phyloP scores from a whole-genome alignment of 139 green algal species.

The Haematococcus lacustris region DNA sequence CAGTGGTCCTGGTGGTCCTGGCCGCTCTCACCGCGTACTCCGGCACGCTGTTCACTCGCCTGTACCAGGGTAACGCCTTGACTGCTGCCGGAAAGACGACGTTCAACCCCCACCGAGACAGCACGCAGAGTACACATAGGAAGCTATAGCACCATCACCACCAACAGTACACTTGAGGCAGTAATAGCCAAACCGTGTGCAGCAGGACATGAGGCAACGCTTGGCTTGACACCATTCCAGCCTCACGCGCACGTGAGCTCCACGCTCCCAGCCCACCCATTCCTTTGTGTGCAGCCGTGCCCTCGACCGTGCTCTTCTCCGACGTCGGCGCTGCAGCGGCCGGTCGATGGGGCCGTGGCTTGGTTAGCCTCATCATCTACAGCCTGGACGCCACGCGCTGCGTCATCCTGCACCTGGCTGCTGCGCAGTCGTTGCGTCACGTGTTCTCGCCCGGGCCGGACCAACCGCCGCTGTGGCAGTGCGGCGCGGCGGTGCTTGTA shows the following conservation, averaged over 20 bases:
- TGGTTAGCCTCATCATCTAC: conserved; percentile 44
- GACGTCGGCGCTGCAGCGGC: conserved; percentile 39
- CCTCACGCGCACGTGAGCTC: too few species aligned
- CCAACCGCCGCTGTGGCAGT: conserved; percentile 12
- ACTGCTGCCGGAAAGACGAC: too few species aligned
- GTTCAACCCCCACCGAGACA: too few species aligned
- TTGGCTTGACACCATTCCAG: too few species aligned
- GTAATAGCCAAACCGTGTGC: too few species aligned
- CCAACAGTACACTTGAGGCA: too few species aligned
- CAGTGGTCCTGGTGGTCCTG: conserved; percentile 3
- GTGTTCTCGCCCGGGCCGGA: background rate
- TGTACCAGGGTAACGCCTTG: conserved; percentile 6
- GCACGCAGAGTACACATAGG: too few species aligned
- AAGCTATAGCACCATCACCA: too few species aligned
- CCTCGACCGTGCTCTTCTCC: conserved; percentile 31
- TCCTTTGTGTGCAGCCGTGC: background rate
- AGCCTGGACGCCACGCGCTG: conserved; percentile 44
- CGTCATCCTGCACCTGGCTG: conserved; percentile 53
- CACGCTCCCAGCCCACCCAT: background rate
- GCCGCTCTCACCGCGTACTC: conserved; percentile 9
- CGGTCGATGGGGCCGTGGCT: conserved; percentile 11
- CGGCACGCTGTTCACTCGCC: conserved; percentile 10
- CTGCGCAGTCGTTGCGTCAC: conserved; percentile 12
- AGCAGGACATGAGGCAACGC: too few species aligned
- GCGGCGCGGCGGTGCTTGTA: conserved; percentile 2